A percentile compares a stretch with the other conserved stretches of the same genome.
Conservation (phyloP, 371 early-diverging fungal species). For the Coemansia sp. region DNA sequence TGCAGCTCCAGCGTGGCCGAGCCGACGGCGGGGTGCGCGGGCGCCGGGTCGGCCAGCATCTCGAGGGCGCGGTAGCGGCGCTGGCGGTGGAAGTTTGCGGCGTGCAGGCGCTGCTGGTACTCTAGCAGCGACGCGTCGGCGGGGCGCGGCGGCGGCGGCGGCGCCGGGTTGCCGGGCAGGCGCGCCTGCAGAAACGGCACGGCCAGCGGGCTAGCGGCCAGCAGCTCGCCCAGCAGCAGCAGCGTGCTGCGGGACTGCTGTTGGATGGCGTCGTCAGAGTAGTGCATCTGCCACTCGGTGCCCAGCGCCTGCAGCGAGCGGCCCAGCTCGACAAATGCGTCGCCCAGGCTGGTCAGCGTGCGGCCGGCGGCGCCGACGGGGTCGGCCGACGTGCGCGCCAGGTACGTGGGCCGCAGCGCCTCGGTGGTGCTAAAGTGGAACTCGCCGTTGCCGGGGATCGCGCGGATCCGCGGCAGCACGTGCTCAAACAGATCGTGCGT, state of each 20-base stretch:
- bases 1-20: slow-evolving; percentile 1
- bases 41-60: background rate
- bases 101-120: background rate
- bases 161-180: background rate
- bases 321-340: slow-evolving; percentile 37
- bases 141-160: background rate
- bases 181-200: slow-evolving; percentile 25
- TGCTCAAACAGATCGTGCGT: slow-evolving; percentile 19
- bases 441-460: slow-evolving; percentile 18
- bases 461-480: slow-evolving; percentile 31
- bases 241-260: slow-evolving; percentile 15
- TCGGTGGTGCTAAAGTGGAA: slow-evolving; percentile 12
- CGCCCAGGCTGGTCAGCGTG: slow-evolving; percentile 25
- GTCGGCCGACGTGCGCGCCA: slow-evolving; percentile 11
- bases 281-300: slow-evolving; percentile 24
- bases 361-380: slow-evolving; percentile 18
- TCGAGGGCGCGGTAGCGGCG: slow-evolving; percentile 1
- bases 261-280: background rate
- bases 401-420: slow-evolving; percentile 11
- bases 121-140: background rate
- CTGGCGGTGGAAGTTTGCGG: background rate
- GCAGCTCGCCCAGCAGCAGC: slow-evolving; percentile 15
- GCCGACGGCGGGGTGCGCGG: background rate
- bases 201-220: slow-evolving; percentile 15
- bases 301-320: slow-evolving; percentile 32